These are phyloP conservation scores for Flaveria bidentis DNA, from an alignment of 129 eudicot genomes.

Conservation along the genomic window DNA sequence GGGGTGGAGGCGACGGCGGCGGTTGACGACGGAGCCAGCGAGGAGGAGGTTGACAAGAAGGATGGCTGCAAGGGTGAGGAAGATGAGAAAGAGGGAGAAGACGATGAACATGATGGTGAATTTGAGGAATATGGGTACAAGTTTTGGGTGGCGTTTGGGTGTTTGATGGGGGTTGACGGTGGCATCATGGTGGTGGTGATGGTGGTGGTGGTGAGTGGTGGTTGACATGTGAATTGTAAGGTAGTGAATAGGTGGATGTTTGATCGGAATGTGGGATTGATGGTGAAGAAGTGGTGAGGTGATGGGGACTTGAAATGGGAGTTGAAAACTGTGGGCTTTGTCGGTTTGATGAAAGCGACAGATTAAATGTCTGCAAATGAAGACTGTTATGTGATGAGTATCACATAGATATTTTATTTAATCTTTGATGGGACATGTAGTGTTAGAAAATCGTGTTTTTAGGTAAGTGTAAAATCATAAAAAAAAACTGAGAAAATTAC, in stretches of 20 bases:
- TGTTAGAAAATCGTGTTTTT: too few species aligned
- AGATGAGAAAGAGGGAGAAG: conserved; percentile 60
- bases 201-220: background rate
- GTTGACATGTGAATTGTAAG: conserved; percentile 9
- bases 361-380: conserved; percentile 1
- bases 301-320: conserved; percentile 20
- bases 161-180: conserved; percentile 34
- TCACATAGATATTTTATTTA: background rate
- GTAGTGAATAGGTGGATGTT: too few species aligned
- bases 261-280: too few species aligned
- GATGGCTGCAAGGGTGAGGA: conserved; percentile 74
- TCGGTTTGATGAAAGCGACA: conserved; percentile 25
- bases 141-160: conserved; percentile 43
- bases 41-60: conserved; percentile 64
- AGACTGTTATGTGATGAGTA: background rate
- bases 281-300: too few species aligned
- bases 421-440: background rate
- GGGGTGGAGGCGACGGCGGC: conserved; percentile 36
- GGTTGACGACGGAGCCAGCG: conserved; percentile 49
- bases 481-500: too few species aligned
- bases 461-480: too few species aligned
- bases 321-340: conserved; percentile 30
- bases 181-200: conserved; percentile 19
- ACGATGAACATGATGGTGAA: conserved; percentile 53
- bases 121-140: conserved; percentile 53